Base-by-base conservation (phyloP, 129 eudicot species). In the Artemisia annua region DNA sequence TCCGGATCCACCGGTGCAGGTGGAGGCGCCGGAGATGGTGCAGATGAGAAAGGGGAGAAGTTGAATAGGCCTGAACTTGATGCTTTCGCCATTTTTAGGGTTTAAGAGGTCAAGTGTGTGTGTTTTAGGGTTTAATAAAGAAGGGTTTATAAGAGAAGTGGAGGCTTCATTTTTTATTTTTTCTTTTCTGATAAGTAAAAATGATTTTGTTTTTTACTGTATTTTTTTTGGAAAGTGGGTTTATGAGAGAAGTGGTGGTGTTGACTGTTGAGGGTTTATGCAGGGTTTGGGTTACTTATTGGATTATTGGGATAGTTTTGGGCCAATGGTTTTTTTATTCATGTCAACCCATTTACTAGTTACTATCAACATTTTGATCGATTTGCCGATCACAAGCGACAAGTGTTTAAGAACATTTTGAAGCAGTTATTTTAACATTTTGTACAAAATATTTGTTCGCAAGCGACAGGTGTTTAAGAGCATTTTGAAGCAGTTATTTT, bases 181-280 rank as follows among this genome's bases (percentile, higher is more conserved):
- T 20, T 20, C 2, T 35, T 35, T 35, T 35, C 8, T 6, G 43
- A 35, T 35, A 35, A 35, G 43, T 35, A 5, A 35, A 35, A 75
- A 49, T 24, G 13, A 1, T 57, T 59, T 11, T 66, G 2, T 7
- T 55, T 18, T 2, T 20, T 20, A 20, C n/a, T n/a, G n/a, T n/a
- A n/a, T n/a, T 20, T 0, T 20, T 0, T 56, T 2, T 56, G 11
- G n/a, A 35, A 58, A 48, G 13, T 30, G 49, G 30, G 4, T 4
- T 3, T 30, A 4, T 7, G 16, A 70, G 9, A 28, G 67, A 17
- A 43, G 58, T 57, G 44, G 64, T 28, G 32, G n/a, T n/a, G n/a
- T n/a, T n/a, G n/a, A n/a, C n/a, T 4, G 35, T 70, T 81, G 81
- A 85, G 97, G 95, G 97, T 91, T 91, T 91, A 81, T 81, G 97